Evolutionary conservation across 2,329 filamentous ascomycete species (phyloP).

Genomic region (Pseudopithomyces chartarum): DNA sequence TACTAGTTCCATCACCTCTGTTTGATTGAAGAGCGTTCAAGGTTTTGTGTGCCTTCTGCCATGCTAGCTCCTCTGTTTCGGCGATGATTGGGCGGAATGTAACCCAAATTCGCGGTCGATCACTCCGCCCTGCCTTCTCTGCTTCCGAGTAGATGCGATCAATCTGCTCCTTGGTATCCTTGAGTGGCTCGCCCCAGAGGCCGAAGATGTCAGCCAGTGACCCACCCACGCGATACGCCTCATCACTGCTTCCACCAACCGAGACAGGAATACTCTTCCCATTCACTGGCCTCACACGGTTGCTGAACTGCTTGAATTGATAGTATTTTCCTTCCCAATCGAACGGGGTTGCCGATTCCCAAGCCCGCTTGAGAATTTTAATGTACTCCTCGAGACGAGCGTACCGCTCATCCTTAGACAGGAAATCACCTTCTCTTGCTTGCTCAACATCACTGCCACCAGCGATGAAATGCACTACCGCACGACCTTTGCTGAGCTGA

Average conservation of each 20-base stretch:
- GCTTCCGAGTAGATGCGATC: slow-evolving; percentile 64
- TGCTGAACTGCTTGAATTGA: slow-evolving; percentile 63
- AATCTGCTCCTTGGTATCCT: slow-evolving; percentile 68
- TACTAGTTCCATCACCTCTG: slow-evolving; percentile 20
- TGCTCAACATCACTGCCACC: slow-evolving; percentile 66
- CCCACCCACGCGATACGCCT: slow-evolving; percentile 65
- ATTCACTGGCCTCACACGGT: slow-evolving; percentile 59
- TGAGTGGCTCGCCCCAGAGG: slow-evolving; percentile 67
- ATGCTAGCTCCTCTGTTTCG: slow-evolving; percentile 66
- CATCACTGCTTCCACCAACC: slow-evolving; percentile 63
- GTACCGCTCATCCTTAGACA: slow-evolving; percentile 63
- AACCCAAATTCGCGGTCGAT: slow-evolving; percentile 66
- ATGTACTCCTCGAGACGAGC: slow-evolving; percentile 66
- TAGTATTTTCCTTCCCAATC: slow-evolving; percentile 67
- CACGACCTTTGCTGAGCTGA: slow-evolving; percentile 62
- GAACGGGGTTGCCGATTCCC: slow-evolving; percentile 62
- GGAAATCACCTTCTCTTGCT: slow-evolving; percentile 64
- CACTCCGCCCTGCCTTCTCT: slow-evolving; percentile 60
- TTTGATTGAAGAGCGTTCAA: slow-evolving; percentile 58
- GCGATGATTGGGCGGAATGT: slow-evolving; percentile 66
- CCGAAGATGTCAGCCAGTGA: slow-evolving; percentile 66
- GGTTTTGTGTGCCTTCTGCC: slow-evolving; percentile 63
- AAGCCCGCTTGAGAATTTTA: slow-evolving; percentile 63
- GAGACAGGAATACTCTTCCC: slow-evolving; percentile 60
- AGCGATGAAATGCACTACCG: slow-evolving; percentile 67